Conservation (phyloP, 140 eudicot species). For the Erigeron philadelphicus region DNA sequence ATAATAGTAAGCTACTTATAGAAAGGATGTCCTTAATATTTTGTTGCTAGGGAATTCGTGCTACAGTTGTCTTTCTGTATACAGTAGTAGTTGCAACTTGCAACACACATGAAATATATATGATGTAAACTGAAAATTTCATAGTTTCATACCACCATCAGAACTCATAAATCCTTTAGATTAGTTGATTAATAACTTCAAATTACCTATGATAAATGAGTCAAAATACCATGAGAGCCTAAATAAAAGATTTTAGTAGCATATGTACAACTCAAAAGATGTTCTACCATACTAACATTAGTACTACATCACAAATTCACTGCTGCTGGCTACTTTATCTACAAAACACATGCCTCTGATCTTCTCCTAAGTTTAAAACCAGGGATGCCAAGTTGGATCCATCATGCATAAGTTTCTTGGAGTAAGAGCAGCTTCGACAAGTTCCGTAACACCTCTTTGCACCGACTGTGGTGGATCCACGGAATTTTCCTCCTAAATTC, state of each 20-base stretch:
- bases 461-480: conserved; percentile 96
- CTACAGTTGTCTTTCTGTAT: too few relatives aligned
- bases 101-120: too few relatives aligned
- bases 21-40: too few relatives aligned
- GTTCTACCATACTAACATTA: background rate
- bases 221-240: background rate
- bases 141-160: background rate
- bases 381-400: conserved; percentile 99
- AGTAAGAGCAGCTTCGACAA: conserved; percentile 89
- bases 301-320: background rate
- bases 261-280: conserved; percentile 23
- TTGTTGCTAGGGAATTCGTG: too few relatives aligned
- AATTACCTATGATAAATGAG: conserved; percentile 10
- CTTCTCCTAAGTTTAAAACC: conserved; percentile 52
- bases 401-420: conserved; percentile 96
- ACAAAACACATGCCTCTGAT: conserved; percentile 6
- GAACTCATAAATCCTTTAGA: background rate
- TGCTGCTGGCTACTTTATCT: background rate
- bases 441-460: conserved; percentile 85
- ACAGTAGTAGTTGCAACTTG: too few relatives aligned
- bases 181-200: conserved; percentile 7
- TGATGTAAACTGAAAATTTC: too few relatives aligned
- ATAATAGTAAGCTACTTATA: too few relatives aligned
- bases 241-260: conserved; percentile 11
- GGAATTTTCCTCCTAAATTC: conserved; percentile 72